A percentile compares a stretch with the other conserved stretches of the same genome.
Evolutionary conservation across 441 rosid species (phyloP).

Genomic region (Monsonia emarginata): DNA sequence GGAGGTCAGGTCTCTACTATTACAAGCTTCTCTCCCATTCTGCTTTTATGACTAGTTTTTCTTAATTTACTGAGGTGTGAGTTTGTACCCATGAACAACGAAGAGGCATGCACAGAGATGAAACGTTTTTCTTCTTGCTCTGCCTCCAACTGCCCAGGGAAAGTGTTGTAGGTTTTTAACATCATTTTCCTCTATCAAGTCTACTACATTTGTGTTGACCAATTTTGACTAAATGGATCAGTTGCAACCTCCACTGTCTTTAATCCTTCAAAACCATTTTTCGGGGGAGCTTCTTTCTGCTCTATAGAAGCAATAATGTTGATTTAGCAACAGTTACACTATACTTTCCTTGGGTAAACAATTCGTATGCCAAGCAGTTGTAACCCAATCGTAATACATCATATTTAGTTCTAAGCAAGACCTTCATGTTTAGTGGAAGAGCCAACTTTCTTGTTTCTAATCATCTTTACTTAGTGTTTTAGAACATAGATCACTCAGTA

Average conservation of each 20-base stretch:
- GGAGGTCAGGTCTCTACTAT: background rate
- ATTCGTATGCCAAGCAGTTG: background rate
- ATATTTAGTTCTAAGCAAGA: background rate
- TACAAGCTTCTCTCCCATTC: constrained; percentile 7
- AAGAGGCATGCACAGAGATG: background rate
- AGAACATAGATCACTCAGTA: background rate
- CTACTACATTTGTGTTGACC: background rate
- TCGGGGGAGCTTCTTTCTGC: no score
- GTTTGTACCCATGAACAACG: background rate
- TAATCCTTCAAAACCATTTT: background rate
- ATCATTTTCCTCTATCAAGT: background rate
- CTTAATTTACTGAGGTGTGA: background rate
- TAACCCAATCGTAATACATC: no score
- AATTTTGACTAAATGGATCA: background rate
- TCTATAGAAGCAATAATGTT: background rate
- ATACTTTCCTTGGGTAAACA: background rate
- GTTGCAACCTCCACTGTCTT: background rate
- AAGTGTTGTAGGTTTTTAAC: background rate
- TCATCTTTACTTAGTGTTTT: background rate
- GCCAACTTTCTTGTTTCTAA: background rate
- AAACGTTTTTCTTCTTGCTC: background rate
- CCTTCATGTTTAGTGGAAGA: background rate
- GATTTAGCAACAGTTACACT: background rate
- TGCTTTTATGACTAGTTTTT: background rate
- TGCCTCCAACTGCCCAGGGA: background rate